Conservation (phyloP, 805 yeast species). For the Candida cerambycidarum region DNA sequence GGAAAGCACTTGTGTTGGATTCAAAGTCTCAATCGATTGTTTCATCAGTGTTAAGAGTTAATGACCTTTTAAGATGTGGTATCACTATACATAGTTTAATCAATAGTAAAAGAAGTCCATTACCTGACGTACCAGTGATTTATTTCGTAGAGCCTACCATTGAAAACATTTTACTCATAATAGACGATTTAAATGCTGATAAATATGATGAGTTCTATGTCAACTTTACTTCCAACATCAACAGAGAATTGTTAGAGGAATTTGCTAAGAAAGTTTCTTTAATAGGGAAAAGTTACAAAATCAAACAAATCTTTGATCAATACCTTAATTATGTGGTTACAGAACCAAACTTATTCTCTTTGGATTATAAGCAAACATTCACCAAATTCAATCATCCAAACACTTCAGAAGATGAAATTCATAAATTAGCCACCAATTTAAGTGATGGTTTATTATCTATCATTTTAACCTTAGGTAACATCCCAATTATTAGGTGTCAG, state of each 20-base stretch:
- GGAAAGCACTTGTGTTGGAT: slow-evolving; percentile 92
- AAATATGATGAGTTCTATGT: slow-evolving; percentile 77
- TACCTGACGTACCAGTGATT: slow-evolving; percentile 93
- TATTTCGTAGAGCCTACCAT: slow-evolving; percentile 88
- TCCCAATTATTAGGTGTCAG: slow-evolving; percentile 90
- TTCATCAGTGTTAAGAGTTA: slow-evolving; percentile 89
- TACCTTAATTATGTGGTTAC: slow-evolving; percentile 89
- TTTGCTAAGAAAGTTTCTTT: slow-evolving; percentile 81
- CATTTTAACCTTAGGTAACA: slow-evolving; percentile 63
- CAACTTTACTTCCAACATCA: slow-evolving; percentile 81
- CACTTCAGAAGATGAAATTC: slow-evolving; percentile 75
- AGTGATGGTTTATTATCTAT: slow-evolving; percentile 82
- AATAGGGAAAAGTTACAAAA: slow-evolving; percentile 65
- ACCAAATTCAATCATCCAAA: slow-evolving; percentile 66
- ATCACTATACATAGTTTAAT: slow-evolving; percentile 86
- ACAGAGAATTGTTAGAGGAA: slow-evolving; percentile 79
- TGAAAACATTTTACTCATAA: slow-evolving; percentile 67
- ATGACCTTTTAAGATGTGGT: slow-evolving; percentile 86
- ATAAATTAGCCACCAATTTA: slow-evolving; percentile 61
- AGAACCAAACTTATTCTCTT: slow-evolving; percentile 85
- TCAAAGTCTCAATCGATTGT: slow-evolving; percentile 77
- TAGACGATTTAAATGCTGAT: slow-evolving; percentile 70
- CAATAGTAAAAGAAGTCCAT: slow-evolving; percentile 67
- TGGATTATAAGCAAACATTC: slow-evolving; percentile 68
- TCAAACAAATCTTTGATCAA: slow-evolving; percentile 91